These are phyloP conservation scores for Trebouxia sp. DNA, from an alignment of 139 green algal species.

Conservation along the genomic window DNA sequence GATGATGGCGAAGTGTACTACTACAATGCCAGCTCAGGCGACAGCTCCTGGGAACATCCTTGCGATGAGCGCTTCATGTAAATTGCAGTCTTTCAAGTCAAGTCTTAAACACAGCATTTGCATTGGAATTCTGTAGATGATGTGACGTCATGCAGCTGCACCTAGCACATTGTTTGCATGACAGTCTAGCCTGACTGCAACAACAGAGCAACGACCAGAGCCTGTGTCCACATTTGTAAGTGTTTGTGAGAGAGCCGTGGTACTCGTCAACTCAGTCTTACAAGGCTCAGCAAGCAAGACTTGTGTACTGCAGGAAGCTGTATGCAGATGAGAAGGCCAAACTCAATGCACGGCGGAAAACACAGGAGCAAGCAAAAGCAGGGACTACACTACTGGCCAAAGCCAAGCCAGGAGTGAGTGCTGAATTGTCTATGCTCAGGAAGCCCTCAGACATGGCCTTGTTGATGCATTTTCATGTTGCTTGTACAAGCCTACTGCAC, in stretches of 20 bases:
- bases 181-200: too few species aligned
- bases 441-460: too few species aligned
- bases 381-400: not conserved
- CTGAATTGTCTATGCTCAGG: too few species aligned
- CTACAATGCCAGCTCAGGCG: not conserved
- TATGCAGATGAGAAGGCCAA: conserved; percentile 33
- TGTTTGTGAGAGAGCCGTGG: too few species aligned
- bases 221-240: too few species aligned
- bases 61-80: conserved; percentile 29
- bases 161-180: too few species aligned
- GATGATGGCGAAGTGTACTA: conserved; percentile 27
- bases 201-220: too few species aligned
- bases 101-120: too few species aligned
- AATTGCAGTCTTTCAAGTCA: not conserved
- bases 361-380: conserved; percentile 1
- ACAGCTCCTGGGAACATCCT: conserved; percentile 28
- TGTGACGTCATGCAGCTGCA: too few species aligned
- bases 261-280: too few species aligned
- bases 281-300: too few species aligned
- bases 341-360: not conserved
- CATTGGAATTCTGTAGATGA: not conserved
- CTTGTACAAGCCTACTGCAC: not conserved
- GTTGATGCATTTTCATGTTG: too few species aligned
- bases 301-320: conserved; percentile 19
- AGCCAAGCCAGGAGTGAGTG: conserved; percentile 2